Evolutionary conservation across 1,139 yeast species (phyloP), one percentile per base, ranked within the genome.

Genomic region (Candida sojae): DNA sequence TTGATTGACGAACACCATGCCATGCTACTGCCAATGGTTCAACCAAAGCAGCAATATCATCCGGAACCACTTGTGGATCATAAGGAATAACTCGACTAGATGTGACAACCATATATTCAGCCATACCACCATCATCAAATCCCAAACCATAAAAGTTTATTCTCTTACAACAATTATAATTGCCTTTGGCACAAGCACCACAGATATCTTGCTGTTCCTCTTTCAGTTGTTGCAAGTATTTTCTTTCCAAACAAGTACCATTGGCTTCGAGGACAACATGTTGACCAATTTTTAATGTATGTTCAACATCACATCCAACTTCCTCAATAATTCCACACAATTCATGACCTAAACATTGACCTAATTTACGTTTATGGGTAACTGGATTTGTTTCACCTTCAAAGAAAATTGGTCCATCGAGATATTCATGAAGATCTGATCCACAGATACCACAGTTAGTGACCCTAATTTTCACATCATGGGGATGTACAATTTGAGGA

Each of bases 371-470:
- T 29, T 48, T 46, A 31, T 56, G 48, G 6, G 66, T 56, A 21
- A 61, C 57, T 13, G 54, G 55, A 45, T 61, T 59, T 8, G 49
- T 44, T n/a, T 57, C 61, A n/a, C 57, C 48, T 29, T 53, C 53
- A 46, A 80, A 79, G 56, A 80, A 80, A 46, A 76, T 75, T 4
- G 84, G 83, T 1, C 81, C 83, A 30, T 75, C 80, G 37, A 68
- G 63, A 53, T 68, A 80, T 57, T 80, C 85, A 53, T 80, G 83
- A 28, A 82, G 59, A 58, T 82, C 87, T 0, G 82, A 69, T 25
- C 86, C 86, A 60, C 86, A 80, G 42, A 80, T 81, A 28, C 86
- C 87, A 57, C 84, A 79, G 64, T 69, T 80, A 6, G 75, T 71
- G 6, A 82, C 68, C 51, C 75, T 77, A 28, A 82, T 57, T 43